Evolutionary conservation across 2,329 filamentous ascomycete species (phyloP).

Genomic region (Fusarium humuli): DNA sequence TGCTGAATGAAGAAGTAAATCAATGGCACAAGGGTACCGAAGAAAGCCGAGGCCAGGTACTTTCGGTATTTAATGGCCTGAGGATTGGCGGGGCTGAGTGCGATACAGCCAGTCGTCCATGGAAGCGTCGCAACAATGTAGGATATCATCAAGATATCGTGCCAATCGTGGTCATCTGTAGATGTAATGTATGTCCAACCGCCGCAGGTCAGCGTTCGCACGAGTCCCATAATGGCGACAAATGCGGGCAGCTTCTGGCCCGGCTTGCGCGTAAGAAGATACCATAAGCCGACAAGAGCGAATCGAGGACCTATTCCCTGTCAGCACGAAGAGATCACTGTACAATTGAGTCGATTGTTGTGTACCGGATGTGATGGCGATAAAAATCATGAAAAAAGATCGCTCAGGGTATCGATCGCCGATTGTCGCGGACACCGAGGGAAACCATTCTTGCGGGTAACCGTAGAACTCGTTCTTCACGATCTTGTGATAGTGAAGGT

Average conservation of each 20-base stretch:
- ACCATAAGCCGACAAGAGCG: slow-evolving; percentile 90
- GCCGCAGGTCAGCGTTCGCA: slow-evolving; percentile 92
- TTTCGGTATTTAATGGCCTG: slow-evolving; percentile 90
- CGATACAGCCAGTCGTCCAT: slow-evolving; percentile 92
- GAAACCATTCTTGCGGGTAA: slow-evolving; percentile 96
- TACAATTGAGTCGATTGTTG: not conserved
- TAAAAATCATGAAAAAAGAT: slow-evolving; percentile 97
- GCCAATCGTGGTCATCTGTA: slow-evolving; percentile 98
- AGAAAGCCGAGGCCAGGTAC: slow-evolving; percentile 84
- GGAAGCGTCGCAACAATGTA: slow-evolving; percentile 94
- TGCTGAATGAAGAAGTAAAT: slow-evolving; percentile 99
- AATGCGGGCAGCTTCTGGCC: slow-evolving; percentile 83
- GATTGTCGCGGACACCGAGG: slow-evolving; percentile 95
- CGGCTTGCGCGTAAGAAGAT: slow-evolving; percentile 83
- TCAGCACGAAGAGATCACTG: slow-evolving; percentile 26
- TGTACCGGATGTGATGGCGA: slow-evolving; percentile 90
- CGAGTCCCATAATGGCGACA: slow-evolving; percentile 80
- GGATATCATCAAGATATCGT: slow-evolving; percentile 99
- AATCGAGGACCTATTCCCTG: slow-evolving; percentile 81
- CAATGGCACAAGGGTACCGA: slow-evolving; percentile 88
- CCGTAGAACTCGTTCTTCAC: slow-evolving; percentile 97
- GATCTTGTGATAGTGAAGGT: slow-evolving; percentile 94
- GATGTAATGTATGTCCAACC: slow-evolving; percentile 99
- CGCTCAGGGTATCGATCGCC: slow-evolving; percentile 97
- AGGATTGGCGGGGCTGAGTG: slow-evolving; percentile 86